A percentile compares a stretch with the other conserved stretches of the same genome.
phyloP scores from a whole-genome alignment of 331 rosid genomes.

The Arachis monticola region DNA sequence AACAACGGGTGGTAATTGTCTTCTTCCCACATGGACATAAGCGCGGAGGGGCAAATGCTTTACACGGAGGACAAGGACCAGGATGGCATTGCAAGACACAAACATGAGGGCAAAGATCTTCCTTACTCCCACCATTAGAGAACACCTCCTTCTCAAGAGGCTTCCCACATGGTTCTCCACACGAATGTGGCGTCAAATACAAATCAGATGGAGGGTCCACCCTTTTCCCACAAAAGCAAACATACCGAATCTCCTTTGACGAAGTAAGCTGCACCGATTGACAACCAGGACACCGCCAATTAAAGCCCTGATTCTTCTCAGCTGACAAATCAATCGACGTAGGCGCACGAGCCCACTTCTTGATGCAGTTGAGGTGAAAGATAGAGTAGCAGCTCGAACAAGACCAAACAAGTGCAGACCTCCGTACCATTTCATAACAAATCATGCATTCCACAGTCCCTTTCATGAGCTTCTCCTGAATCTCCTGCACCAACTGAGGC shows the following conservation, averaged over 20 bases:
- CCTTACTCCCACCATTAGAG: constrained; percentile 57
- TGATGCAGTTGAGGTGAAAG: constrained; percentile 83
- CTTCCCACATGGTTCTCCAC: constrained; percentile 94
- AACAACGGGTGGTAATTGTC: constrained; percentile 78
- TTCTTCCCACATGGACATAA: constrained; percentile 94
- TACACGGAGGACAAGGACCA: constrained; percentile 97
- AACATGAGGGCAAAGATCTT: constrained; percentile 81
- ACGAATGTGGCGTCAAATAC: constrained; percentile 92
- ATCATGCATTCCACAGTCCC: constrained; percentile 91
- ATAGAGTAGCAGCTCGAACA: constrained; percentile 88
- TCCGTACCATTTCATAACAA: constrained; percentile 86
- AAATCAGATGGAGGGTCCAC: constrained; percentile 87
- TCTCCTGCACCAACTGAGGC: constrained; percentile 91
- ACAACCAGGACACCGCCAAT: constrained; percentile 99
- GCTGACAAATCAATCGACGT: constrained; percentile 71
- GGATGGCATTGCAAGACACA: constrained; percentile 99
- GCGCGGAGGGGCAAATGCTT: constrained; percentile 83
- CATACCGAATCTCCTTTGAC: constrained; percentile 74
- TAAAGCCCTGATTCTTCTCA: constrained; percentile 78
- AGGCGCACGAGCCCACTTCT: constrained; percentile 95
- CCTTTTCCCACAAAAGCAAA: constrained; percentile 90
- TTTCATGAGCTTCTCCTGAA: constrained; percentile 83
- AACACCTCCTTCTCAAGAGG: constrained; percentile 67
- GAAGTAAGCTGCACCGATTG: constrained; percentile 80
- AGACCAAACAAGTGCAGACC: constrained; percentile 89